A percentile compares a stretch with the other conserved stretches of the same genome.
phyloP scores from a whole-genome alignment of 2,329 filamentous ascomycete genomes.

The Ascochyta rabiei region DNA sequence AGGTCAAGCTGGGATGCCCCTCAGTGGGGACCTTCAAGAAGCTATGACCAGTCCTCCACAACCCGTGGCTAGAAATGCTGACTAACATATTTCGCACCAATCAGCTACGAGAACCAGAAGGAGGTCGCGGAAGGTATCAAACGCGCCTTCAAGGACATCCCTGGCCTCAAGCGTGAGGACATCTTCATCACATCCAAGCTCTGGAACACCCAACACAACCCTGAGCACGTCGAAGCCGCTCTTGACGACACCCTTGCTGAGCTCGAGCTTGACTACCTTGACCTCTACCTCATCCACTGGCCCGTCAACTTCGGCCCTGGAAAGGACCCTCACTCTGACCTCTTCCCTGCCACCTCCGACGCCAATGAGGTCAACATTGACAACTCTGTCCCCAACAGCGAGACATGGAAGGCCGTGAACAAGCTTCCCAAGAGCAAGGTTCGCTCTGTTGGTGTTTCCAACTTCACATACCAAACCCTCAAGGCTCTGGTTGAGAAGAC shows the following conservation, averaged over 20 bases:
- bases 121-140: slow-evolving; percentile 42
- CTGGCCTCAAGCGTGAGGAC: slow-evolving; percentile 38
- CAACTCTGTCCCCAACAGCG: slow-evolving; percentile 35
- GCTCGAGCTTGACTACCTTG: slow-evolving; percentile 88
- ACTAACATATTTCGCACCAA: slow-evolving; percentile 36
- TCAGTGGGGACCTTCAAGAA: slow-evolving; percentile 22
- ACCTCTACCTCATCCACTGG: slow-evolving; percentile 89
- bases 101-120: slow-evolving; percentile 41
- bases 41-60: slow-evolving; percentile 23
- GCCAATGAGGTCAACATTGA: slow-evolving; percentile 57
- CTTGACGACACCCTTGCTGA: slow-evolving; percentile 75
- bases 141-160: slow-evolving; percentile 35
- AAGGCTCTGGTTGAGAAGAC: slow-evolving; percentile 61
- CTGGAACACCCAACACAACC: slow-evolving; percentile 88
- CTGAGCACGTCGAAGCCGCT: slow-evolving; percentile 68
- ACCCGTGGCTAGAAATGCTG: slow-evolving; percentile 6
- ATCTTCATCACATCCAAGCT: slow-evolving; percentile 74
- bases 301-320: slow-evolving; percentile 74
- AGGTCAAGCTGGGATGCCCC: slow-evolving; percentile 23
- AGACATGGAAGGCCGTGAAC: slow-evolving; percentile 49
- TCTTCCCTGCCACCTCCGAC: slow-evolving; percentile 52
- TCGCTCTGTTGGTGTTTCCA: slow-evolving; percentile 39
- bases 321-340: slow-evolving; percentile 46
- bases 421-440: slow-evolving; percentile 47
- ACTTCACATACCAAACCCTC: slow-evolving; percentile 47